phyloP scores from a whole-genome alignment of 2,329 filamentous ascomycete species.

The Cladosporium austrohemisphaericum region DNA sequence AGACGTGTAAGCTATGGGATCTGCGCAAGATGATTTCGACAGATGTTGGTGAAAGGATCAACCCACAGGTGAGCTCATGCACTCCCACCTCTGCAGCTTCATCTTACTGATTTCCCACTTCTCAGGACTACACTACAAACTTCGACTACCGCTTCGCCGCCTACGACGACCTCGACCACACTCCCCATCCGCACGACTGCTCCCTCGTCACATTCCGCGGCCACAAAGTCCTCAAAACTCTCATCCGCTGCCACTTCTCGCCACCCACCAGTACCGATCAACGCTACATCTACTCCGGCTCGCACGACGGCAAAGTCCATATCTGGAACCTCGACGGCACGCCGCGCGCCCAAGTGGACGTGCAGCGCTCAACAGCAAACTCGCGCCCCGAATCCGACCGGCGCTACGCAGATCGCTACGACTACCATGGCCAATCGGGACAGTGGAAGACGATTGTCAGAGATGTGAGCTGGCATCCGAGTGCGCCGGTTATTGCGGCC shows the following conservation, averaged over 20 bases:
- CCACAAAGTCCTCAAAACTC: conserved; percentile 80
- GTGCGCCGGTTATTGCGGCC: conserved; percentile 77
- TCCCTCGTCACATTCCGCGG: conserved; percentile 91
- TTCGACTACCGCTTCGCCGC: conserved; percentile 72
- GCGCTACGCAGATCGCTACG: conserved; percentile 54
- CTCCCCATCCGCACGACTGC: conserved; percentile 78
- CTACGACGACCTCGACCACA: conserved; percentile 64
- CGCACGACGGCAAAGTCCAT: conserved; percentile 82
- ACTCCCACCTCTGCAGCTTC: background rate
- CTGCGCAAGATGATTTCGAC: conserved; percentile 81
- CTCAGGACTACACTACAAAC: conserved; percentile 53
- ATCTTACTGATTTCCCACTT: background rate
- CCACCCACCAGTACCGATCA: conserved; percentile 81
- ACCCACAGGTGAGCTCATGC: conserved; percentile 39
- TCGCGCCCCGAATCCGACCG: conserved; percentile 55
- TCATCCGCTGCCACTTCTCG: conserved; percentile 94
- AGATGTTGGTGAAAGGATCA: conserved; percentile 55
- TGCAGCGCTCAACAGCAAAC: conserved; percentile 64
- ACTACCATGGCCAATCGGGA: conserved; percentile 53
- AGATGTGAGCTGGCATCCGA: conserved; percentile 89
- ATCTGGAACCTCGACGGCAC: conserved; percentile 94
- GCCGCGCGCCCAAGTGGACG: conserved; percentile 68
- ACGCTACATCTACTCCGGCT: conserved; percentile 89
- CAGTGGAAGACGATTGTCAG: conserved; percentile 75
- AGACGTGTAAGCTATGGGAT: conserved; percentile 97